Evolutionary conservation across 495 filamentous ascomycete genomes (phyloP), one percentile per base, ranked within the genome.

Genomic region (Venustampulla echinocandica): DNA sequence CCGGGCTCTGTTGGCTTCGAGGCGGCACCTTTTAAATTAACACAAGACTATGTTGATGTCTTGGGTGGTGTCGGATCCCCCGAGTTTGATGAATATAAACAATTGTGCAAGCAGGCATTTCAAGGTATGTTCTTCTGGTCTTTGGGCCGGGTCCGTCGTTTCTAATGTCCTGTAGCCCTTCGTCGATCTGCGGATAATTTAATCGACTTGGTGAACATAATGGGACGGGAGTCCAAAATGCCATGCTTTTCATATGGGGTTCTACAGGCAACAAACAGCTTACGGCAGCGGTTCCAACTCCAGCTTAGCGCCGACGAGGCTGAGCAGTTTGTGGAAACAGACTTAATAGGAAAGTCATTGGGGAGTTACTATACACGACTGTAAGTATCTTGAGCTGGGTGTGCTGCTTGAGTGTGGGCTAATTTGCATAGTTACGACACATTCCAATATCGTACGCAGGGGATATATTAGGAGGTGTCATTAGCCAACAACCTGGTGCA

Each of bases 291-390:
- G 42, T 85, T 87, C 57, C 79, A 84, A 64, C 61, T 86, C 45
- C 82, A 86, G 58, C 65, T 86, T 50, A 85, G 82, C 56, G 76
- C 77, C 35, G 78, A 84, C 44, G 83, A 83, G 62, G 83, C 83
- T 13, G 80, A 83, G 59, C 70, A 65, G 30, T 87, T 79, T 64
- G 82, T 87, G 18, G 83, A 87, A 60, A 79, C 69, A 21, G 80
- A 83, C 54, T 62, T 87, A 54, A 72, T 87, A 37, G 73, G 65
- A 41, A 86, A 86, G 70, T 79, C 79, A 47, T 61, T 78, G 21
- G 81, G 82, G 49, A 86, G 81, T 55, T 87, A 87, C 60, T 87
- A 84, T 55, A 87, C 83, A 59, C 71, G 84, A 69, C 69, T 82
- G 79, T 80, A 54, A 69, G 76, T 65, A 32, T 21, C 25, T 22